These are phyloP conservation scores for Clavispora carvajalis DNA, from an alignment of 805 yeast species.

Conservation along the genomic window DNA sequence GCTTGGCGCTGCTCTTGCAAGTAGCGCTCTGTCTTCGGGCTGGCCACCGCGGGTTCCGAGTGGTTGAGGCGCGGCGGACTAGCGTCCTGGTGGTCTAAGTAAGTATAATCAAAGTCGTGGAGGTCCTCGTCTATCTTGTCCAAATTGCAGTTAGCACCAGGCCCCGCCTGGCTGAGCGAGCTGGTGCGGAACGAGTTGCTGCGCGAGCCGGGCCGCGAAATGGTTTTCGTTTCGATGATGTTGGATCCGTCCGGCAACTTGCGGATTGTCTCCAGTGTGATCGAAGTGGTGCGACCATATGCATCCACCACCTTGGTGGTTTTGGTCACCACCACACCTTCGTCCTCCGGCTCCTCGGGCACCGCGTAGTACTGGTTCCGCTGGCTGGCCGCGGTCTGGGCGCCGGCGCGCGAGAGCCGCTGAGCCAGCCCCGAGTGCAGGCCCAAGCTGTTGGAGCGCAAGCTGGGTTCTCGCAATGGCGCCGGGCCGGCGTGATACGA, in stretches of 20 bases:
- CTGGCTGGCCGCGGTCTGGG: slow-evolving; percentile 1
- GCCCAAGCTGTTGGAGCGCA: background rate
- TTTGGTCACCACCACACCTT: slow-evolving; percentile 30
- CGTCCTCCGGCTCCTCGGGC: slow-evolving; percentile 16
- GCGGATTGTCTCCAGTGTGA: slow-evolving; percentile 49
- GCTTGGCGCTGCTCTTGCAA: slow-evolving; percentile 2
- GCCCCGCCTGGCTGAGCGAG: slow-evolving; percentile 16
- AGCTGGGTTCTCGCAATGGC: background rate
- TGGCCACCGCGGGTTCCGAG: background rate
- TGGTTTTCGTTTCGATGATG: slow-evolving; percentile 38
- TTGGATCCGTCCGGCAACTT: slow-evolving; percentile 42
- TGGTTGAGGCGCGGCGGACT: slow-evolving; percentile 1
- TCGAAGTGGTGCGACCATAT: slow-evolving; percentile 49
- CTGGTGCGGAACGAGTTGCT: slow-evolving; percentile 21
- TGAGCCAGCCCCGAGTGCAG: slow-evolving; percentile 5
- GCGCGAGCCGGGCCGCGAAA: slow-evolving; percentile 31
- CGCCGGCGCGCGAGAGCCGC: slow-evolving; percentile 5
- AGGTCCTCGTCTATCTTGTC: slow-evolving; percentile 40
- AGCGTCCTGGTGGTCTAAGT: slow-evolving; percentile 22
- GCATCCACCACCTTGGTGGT: slow-evolving; percentile 48
- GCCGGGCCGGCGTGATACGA: slow-evolving; percentile 33
- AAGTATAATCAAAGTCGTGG: slow-evolving; percentile 39
- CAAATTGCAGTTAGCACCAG: slow-evolving; percentile 18
- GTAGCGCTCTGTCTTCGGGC: background rate
- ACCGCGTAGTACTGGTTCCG: slow-evolving; percentile 1